A percentile compares a stretch with the other conserved stretches of the same genome.
Conservation (phyloP, 2,329 filamentous ascomycete genomes). For the Fusarium papillatum region DNA sequence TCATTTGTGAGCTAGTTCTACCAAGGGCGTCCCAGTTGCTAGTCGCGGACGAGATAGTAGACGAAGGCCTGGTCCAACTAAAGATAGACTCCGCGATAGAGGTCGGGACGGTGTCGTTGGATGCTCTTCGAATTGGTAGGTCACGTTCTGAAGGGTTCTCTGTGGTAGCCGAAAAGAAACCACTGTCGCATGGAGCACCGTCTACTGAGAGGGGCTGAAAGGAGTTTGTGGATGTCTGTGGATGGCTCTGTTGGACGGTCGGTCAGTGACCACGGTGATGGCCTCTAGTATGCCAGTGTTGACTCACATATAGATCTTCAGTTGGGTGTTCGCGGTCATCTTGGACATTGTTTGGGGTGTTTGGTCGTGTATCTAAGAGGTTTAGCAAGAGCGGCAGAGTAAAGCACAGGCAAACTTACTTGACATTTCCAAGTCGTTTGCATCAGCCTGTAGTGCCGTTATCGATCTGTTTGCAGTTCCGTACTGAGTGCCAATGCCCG, state of each 20-base stretch:
- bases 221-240: background rate
- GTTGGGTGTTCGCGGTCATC: background rate
- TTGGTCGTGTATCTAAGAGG: background rate
- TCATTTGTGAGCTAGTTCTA: background rate
- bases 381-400: background rate
- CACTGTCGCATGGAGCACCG: background rate
- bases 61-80: slow-evolving; percentile 12
- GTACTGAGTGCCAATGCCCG: slow-evolving; percentile 26
- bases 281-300: background rate
- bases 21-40: slow-evolving; percentile 20
- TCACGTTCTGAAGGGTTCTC: slow-evolving; percentile 6
- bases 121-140: background rate
- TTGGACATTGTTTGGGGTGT: background rate
- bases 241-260: slow-evolving; percentile 7
- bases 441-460: background rate
- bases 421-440: background rate
- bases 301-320: background rate
- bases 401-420: background rate
- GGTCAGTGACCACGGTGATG: background rate
- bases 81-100: slow-evolving; percentile 20
- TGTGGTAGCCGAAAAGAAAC: background rate
- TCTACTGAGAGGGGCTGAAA: background rate
- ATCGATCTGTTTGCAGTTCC: background rate
- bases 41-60: slow-evolving; percentile 14
- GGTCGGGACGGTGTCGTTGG: slow-evolving; percentile 9